Evolutionary conservation across 1,139 yeast genomes (phyloP).

Genomic region (Arxiozyma slooffiae): DNA sequence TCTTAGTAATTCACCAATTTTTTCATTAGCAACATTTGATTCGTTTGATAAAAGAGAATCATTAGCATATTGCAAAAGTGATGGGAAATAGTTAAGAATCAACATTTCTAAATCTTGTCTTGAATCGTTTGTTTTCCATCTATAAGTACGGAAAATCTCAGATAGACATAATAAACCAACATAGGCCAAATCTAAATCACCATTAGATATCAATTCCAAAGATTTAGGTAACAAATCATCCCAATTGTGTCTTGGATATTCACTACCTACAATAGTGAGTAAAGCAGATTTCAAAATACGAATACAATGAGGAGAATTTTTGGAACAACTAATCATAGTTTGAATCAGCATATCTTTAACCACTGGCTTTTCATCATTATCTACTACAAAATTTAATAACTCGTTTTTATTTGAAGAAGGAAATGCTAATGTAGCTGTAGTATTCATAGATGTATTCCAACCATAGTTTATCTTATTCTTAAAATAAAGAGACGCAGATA

Average conservation of each 20-base stretch:
- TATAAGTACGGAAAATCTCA: constrained; percentile 63
- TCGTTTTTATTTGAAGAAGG: constrained; percentile 22
- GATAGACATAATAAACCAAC: constrained; percentile 70
- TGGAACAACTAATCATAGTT: constrained; percentile 34
- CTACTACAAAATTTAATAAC: constrained; percentile 35
- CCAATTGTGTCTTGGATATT: constrained; percentile 62
- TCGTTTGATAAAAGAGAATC: constrained; percentile 34
- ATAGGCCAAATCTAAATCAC: constrained; percentile 50
- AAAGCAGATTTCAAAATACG: constrained; percentile 52
- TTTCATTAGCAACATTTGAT: constrained; percentile 33
- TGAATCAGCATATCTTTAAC: constrained; percentile 49
- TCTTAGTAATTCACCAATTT: constrained; percentile 67
- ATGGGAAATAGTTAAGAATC: constrained; percentile 58
- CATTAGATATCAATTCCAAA: constrained; percentile 45
- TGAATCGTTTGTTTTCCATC: constrained; percentile 62
- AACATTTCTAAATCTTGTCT: constrained; percentile 53
- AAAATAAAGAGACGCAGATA: constrained; percentile 80
- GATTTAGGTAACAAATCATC: constrained; percentile 51
- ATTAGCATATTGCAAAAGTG: constrained; percentile 56
- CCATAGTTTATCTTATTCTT: constrained; percentile 61
- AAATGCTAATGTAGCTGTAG: neutral
- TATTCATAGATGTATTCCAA: constrained; percentile 42
- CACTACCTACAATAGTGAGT: constrained; percentile 52
- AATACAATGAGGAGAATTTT: constrained; percentile 29
- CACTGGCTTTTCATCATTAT: constrained; percentile 59